Evolutionary conservation across 2,329 filamentous ascomycete genomes (phyloP), one percentile per base, ranked within the genome.

Genomic region (Diplodia sapinea): DNA sequence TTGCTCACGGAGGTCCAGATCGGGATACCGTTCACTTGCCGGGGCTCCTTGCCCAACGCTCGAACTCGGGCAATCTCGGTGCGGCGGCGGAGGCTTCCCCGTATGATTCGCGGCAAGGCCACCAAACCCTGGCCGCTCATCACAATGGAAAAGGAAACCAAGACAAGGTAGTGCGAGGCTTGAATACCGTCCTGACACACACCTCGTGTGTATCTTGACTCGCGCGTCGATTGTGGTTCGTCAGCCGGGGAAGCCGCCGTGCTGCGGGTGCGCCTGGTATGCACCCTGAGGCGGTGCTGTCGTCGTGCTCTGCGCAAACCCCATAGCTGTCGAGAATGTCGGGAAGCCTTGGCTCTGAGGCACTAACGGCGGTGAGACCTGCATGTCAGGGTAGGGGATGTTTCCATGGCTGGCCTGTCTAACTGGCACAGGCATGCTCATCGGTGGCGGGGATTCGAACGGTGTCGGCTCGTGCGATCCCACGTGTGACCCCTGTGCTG

Each of bases 301-400:
- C 20, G 66, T 63, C 17, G 66, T 62, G 11, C 56, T 47, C 49
- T 62, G 66, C 20, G 66, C 50, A 43, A 63, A 67, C 13, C 66
- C 57, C 66, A 67, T 67, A 31, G 66, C 66, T 5, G 66, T 67
- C 23, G 66, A 63, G 20, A 67, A 67, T 12, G 57, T 67, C 38
- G 66, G 57, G 56, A 67, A 67, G 20, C 50, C 66, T 31, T 52
- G 66, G n/a, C 13, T 49, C 50, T 67, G 56, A 36, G 66, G 56
- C 36, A 67, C 66, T 38, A 67, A 52, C 13, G 66, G 66, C 66
- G 66, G 66, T 52, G 66, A 63, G 56, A 67, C 66, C 29, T 67
- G 66, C 66, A 67, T 67, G 50, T 67, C 66, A 33, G 66, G 66
- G 57, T 67, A 67, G 23, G 66, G 66, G 57, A 67, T 67, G 56